These are phyloP conservation scores for Passiflora organensis DNA, from an alignment of 345 rosid species.

Conservation along the genomic window DNA sequence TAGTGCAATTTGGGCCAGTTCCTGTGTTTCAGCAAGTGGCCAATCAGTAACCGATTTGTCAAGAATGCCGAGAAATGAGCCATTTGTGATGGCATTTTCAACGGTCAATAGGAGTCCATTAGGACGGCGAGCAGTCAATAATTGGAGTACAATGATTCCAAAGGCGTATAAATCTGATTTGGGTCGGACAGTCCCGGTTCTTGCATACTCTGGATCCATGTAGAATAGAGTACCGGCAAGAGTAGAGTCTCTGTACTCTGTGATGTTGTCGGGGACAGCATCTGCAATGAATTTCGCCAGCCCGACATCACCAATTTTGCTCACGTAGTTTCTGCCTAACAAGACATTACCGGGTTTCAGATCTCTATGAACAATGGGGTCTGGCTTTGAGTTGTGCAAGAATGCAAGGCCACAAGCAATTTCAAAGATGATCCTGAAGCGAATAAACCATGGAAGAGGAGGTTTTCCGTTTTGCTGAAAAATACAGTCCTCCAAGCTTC, in stretches of 20 bases:
- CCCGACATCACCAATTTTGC: conserved; percentile 90
- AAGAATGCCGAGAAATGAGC: conserved; percentile 51
- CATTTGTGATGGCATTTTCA: conserved; percentile 56
- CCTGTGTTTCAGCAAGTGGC: conserved; percentile 64
- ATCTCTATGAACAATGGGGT: conserved; percentile 79
- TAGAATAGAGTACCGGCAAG: conserved; percentile 74
- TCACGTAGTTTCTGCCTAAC: conserved; percentile 61
- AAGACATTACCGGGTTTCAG: conserved; percentile 78
- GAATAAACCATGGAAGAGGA: conserved; percentile 73
- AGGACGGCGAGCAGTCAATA: conserved; percentile 56
- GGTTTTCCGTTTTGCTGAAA: conserved; percentile 49
- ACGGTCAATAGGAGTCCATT: conserved; percentile 51
- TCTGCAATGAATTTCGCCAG: conserved; percentile 79
- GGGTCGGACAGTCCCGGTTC: conserved; percentile 83
- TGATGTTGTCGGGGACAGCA: conserved; percentile 60
- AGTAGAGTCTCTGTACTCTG: conserved; percentile 57
- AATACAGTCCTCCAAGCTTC: conserved; percentile 64
- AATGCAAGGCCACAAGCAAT: conserved; percentile 79
- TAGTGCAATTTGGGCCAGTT: conserved; percentile 62
- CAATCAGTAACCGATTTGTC: conserved; percentile 59
- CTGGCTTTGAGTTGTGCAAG: conserved; percentile 90
- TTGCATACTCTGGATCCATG: conserved; percentile 89
- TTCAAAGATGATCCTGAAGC: conserved; percentile 70
- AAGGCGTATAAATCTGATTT: conserved; percentile 86
- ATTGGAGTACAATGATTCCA: conserved; percentile 66